Evolutionary conservation across 352 stramenopile genomes (phyloP).

Genomic region (Globisporangium perplexum): DNA sequence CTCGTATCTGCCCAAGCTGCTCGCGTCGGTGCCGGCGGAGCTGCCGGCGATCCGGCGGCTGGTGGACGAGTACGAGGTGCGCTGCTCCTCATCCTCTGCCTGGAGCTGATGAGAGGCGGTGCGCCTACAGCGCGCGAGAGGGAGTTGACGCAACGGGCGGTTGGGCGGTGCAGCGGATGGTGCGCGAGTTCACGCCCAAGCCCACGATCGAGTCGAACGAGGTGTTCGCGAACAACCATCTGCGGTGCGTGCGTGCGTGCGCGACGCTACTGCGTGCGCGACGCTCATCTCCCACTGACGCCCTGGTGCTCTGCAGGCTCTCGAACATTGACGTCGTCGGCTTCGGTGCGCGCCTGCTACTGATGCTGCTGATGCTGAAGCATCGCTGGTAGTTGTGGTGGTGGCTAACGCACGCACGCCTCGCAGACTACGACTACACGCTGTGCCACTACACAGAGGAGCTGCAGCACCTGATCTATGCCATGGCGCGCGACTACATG

Average conservation of each 20-base stretch:
- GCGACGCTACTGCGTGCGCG: neutral
- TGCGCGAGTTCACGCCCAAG: conserved; percentile 38
- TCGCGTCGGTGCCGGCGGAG: conserved; percentile 32
- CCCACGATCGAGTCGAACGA: conserved; percentile 36
- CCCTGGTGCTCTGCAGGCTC: conserved; percentile 16
- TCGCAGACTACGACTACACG: conserved; percentile 93
- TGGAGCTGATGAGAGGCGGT: neutral
- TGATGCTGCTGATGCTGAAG: too few relatives aligned
- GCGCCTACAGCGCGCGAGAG: neutral
- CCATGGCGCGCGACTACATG: conserved; percentile 86
- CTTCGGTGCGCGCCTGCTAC: conserved; percentile 34
- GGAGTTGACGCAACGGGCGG: neutral
- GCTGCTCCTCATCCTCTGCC: neutral
- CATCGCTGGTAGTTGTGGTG: neutral
- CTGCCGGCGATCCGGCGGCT: conserved; percentile 35
- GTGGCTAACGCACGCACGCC: neutral
- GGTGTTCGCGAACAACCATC: conserved; percentile 72
- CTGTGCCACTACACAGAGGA: conserved; percentile 91
- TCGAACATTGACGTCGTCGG: conserved; percentile 68
- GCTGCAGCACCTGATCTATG: conserved; percentile 91
- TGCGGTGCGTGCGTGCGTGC: conserved; percentile 21
- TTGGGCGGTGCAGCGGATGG: conserved; percentile 22
- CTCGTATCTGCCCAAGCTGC: conserved; percentile 42
- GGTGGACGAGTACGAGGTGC: conserved; percentile 44
- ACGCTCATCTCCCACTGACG: too few relatives aligned